Evolutionary conservation across 805 yeast genomes (phyloP).

Genomic region (Ogataea methylovora): DNA sequence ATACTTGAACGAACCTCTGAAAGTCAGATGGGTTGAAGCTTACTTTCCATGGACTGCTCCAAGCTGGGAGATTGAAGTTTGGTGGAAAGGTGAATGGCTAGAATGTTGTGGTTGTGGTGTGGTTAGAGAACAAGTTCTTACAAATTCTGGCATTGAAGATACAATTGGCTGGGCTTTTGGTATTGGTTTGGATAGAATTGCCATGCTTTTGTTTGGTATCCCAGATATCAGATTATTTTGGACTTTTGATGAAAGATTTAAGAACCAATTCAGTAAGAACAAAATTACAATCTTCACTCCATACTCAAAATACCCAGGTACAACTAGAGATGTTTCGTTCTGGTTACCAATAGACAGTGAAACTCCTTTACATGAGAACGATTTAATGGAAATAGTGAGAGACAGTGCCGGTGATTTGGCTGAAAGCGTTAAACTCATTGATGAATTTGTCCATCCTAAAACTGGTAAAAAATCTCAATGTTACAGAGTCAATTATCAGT

Average conservation of each 20-base stretch:
- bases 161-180: conserved; percentile 97
- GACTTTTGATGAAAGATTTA: conserved; percentile 76
- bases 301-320: conserved; percentile 86
- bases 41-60: conserved; percentile 99
- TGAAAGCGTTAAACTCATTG: conserved; percentile 75
- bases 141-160: conserved; percentile 60
- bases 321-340: conserved; percentile 82
- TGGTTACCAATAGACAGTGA: conserved; percentile 56
- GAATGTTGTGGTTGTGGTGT: conserved; percentile 97
- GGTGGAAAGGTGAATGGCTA: conserved; percentile 98
- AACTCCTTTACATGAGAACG: conserved; percentile 64
- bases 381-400: conserved; percentile 89
- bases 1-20: conserved; percentile 65
- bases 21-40: conserved; percentile 90
- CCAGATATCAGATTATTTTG: conserved; percentile 94
- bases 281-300: conserved; percentile 70
- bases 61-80: conserved; percentile 96
- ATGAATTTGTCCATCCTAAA: conserved; percentile 81
- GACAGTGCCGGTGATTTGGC: conserved; percentile 79
- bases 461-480: conserved; percentile 72
- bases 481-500: conserved; percentile 86
- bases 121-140: conserved; percentile 69
- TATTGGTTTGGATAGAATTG: conserved; percentile 87
- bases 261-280: conserved; percentile 60
- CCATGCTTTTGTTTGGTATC: conserved; percentile 90